Percentiles rank a stretch among this genome's conserved stretches.
Evolutionary conservation across 305 asterid genomes (phyloP).

Genomic region (Withania somnifera): DNA sequence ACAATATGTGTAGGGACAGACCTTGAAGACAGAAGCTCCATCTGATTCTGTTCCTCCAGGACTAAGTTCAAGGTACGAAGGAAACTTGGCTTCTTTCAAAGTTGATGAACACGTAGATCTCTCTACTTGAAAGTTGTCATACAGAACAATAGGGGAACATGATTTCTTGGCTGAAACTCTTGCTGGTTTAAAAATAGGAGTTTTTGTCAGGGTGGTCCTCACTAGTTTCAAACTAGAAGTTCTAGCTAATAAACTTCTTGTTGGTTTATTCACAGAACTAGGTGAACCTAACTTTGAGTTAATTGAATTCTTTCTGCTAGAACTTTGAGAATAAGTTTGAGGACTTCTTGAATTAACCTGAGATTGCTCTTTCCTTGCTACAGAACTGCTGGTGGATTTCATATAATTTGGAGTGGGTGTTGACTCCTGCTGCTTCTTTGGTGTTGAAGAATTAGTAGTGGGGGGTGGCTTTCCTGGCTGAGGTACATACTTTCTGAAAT

Average conservation of each 20-base stretch:
- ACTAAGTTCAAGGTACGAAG: slow-evolving; percentile 44
- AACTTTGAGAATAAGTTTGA: slow-evolving; percentile 12
- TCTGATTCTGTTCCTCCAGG: slow-evolving; percentile 54
- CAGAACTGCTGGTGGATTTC: slow-evolving; percentile 79
- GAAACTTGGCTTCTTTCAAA: slow-evolving; percentile 65
- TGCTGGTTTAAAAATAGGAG: slow-evolving; percentile 51
- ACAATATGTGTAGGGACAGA: slow-evolving; percentile 75
- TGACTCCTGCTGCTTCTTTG: slow-evolving; percentile 9
- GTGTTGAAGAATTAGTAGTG: slow-evolving; percentile 1
- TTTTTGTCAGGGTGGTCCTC: neutral
- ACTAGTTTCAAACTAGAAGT: slow-evolving; percentile 52
- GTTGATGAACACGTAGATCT: slow-evolving; percentile 78
- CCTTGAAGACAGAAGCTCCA: slow-evolving; percentile 57
- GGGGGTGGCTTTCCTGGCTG: slow-evolving; percentile 32
- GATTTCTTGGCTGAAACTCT: slow-evolving; percentile 27
- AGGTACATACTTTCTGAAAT: slow-evolving; percentile 6
- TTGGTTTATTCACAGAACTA: slow-evolving; percentile 18
- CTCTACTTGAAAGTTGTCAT: slow-evolving; percentile 27
- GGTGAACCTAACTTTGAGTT: slow-evolving; percentile 8
- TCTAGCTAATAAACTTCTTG: slow-evolving; percentile 14
- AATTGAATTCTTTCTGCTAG: slow-evolving; percentile 12
- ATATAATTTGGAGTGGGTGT: slow-evolving; percentile 56
- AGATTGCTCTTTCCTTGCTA: slow-evolving; percentile 54
- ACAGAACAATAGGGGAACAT: slow-evolving; percentile 27
- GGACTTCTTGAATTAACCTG: slow-evolving; percentile 27